Evolutionary conservation across 2,329 filamentous ascomycete genomes (phyloP).

Genomic region (Monilinia laxa): DNA sequence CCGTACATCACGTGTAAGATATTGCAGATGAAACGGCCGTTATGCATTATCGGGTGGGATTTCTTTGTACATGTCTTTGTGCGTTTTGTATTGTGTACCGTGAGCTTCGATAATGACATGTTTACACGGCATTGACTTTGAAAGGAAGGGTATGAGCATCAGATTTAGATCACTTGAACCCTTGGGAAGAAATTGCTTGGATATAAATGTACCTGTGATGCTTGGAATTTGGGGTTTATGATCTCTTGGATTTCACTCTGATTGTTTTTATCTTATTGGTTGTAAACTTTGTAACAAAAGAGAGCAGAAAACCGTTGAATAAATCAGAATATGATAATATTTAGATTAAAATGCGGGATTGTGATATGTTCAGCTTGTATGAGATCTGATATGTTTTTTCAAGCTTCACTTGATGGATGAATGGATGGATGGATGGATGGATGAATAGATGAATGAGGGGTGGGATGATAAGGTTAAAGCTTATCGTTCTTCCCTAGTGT

Average conservation of each 20-base stretch:
- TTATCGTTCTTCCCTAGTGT: not conserved
- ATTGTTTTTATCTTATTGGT: not conserved
- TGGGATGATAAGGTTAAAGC: not conserved
- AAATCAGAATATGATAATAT: not conserved
- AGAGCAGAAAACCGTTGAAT: not conserved
- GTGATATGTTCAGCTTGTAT: conserved; percentile 7
- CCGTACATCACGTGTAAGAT: conserved; percentile 11
- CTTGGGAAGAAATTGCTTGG: conserved; percentile 2
- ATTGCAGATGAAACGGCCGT: conserved; percentile 22
- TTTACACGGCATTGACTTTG: conserved; percentile 8
- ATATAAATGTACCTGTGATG: conserved; percentile 9
- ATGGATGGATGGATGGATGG: too few species aligned
- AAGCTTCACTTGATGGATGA: not conserved
- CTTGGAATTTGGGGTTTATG: not conserved
- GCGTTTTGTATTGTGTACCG: not conserved
- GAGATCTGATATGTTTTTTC: conserved; percentile 8
- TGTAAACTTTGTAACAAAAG: not conserved
- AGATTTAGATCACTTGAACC: conserved; percentile 20
- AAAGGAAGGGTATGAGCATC: conserved; percentile 12
- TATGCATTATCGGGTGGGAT: conserved; percentile 20
- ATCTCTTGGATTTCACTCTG: not conserved
- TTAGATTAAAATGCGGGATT: not conserved
- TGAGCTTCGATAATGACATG: conserved; percentile 15
- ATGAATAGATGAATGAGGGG: not conserved
- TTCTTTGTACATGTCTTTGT: not conserved